A percentile compares a stretch with the other conserved stretches of the same genome.
phyloP scores from a whole-genome alignment of 108 stramenopile genomes.

The Mayamaea pseudoterrestris region DNA sequence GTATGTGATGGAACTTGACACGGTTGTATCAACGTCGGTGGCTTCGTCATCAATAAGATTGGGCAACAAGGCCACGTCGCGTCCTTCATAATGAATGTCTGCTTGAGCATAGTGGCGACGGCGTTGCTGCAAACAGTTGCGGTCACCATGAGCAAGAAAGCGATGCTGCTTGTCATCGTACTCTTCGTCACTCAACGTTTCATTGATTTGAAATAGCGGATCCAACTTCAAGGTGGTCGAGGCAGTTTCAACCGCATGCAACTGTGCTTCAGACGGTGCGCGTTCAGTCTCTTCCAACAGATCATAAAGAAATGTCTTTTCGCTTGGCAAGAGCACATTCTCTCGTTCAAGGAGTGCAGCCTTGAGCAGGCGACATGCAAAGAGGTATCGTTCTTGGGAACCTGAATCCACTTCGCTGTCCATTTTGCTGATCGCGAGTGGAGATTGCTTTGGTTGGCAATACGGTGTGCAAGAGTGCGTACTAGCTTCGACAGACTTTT shows the following conservation, averaged over 20 bases:
- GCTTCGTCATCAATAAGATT: too few relatives aligned
- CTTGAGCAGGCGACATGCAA: constrained; percentile 29
- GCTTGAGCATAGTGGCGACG: too few relatives aligned
- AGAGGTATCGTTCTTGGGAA: constrained; percentile 19
- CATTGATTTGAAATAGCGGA: constrained; percentile 3
- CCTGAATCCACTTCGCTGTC: constrained; percentile 22
- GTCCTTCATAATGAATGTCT: too few relatives aligned
- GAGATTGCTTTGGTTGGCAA: too few relatives aligned
- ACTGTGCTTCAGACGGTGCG: not conserved
- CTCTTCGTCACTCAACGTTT: not conserved
- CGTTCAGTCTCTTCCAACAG: constrained; percentile 12
- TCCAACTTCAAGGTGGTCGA: not conserved
- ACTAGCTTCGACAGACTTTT: too few relatives aligned
- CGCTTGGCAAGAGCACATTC: constrained; percentile 2
- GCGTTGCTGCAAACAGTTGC: too few relatives aligned
- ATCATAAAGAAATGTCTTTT: constrained; percentile 15
- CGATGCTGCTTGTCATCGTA: not conserved
- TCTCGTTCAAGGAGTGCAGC: constrained; percentile 14
- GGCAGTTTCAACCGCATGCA: constrained; percentile 17
- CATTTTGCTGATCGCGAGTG: constrained; percentile 15
- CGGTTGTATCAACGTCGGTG: too few relatives aligned
- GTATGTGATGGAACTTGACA: too few relatives aligned
- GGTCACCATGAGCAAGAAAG: too few relatives aligned
- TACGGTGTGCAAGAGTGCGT: too few relatives aligned
- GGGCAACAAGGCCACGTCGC: too few relatives aligned